A percentile compares a stretch with the other conserved stretches of the same genome.
These are phyloP conservation scores for Castanea mollissima DNA, from an alignment of 306 rosid genomes.

Conservation along the genomic window DNA sequence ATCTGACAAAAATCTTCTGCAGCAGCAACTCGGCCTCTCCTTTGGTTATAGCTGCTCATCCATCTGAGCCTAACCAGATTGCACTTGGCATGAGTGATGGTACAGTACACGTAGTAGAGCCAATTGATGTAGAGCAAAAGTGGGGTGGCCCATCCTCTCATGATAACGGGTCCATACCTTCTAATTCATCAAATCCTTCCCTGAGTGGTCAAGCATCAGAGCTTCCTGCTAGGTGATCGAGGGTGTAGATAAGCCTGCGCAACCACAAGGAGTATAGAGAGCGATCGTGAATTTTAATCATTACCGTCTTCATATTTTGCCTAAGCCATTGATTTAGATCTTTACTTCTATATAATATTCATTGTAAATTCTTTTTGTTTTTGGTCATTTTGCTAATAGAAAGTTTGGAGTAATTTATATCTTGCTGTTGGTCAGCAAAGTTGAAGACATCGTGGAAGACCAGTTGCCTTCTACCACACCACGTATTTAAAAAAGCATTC, in stretches of 20 bases:
- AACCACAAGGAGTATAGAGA: slow-evolving; percentile 4
- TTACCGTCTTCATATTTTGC: not conserved
- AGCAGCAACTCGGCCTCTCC: slow-evolving; percentile 30
- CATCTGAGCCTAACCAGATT: slow-evolving; percentile 42
- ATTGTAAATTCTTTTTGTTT: slow-evolving; percentile 1
- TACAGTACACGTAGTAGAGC: slow-evolving; percentile 36
- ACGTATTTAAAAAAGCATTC: not conserved
- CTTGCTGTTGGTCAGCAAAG: not conserved
- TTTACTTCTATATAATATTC: not conserved
- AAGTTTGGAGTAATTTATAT: not conserved
- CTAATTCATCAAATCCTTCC: slow-evolving; percentile 47
- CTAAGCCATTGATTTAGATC: slow-evolving; percentile 6
- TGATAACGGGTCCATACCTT: slow-evolving; percentile 39
- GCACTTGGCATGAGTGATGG: slow-evolving; percentile 45
- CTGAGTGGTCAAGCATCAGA: slow-evolving; percentile 43
- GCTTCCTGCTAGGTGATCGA: slow-evolving; percentile 31
- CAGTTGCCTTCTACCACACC: not conserved
- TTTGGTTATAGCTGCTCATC: slow-evolving; percentile 43
- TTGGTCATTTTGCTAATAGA: not conserved
- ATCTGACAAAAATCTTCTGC: slow-evolving; percentile 6
- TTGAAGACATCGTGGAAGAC: not conserved
- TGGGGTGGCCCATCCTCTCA: slow-evolving; percentile 39
- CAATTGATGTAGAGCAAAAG: slow-evolving; percentile 30
- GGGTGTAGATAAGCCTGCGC: not conserved
- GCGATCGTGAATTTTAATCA: not conserved